Percentiles rank a stretch among this genome's conserved stretches.
Evolutionary conservation across 2,329 filamentous ascomycete genomes (phyloP).

Genomic region (Aureobasidium subglaciale): DNA sequence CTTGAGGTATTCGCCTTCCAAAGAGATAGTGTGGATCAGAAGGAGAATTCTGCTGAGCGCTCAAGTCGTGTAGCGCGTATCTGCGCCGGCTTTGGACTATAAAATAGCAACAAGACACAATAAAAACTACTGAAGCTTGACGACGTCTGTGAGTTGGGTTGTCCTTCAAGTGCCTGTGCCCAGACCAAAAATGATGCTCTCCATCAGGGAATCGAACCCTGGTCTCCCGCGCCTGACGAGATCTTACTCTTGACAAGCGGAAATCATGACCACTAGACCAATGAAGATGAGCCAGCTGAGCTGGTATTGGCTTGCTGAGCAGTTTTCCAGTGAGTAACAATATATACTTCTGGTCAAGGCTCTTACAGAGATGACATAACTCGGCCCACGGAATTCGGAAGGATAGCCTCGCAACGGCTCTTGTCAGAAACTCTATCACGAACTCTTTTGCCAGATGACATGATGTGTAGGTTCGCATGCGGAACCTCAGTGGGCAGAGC

Average conservation of each 20-base stretch:
- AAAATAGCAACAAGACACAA: too few species aligned
- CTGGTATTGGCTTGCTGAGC: not conserved
- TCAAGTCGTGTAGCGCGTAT: too few species aligned
- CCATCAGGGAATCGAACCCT: conserved; percentile 4
- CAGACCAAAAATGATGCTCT: not conserved
- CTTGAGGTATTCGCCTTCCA: too few species aligned
- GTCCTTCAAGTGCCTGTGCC: not conserved
- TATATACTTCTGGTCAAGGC: not conserved
- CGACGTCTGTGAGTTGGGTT: not conserved
- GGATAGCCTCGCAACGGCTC: not conserved
- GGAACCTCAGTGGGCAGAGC: not conserved
- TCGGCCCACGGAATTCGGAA: not conserved
- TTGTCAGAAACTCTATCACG: not conserved
- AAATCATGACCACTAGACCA: conserved; percentile 14
- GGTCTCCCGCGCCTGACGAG: conserved; percentile 23
- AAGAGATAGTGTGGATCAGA: too few species aligned
- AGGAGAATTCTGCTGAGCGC: too few species aligned
- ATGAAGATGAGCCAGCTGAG: conserved; percentile 7
- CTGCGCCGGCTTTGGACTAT: too few species aligned
- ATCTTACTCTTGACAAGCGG: conserved; percentile 5
- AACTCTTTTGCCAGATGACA: too few species aligned
- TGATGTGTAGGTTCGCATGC: not conserved
- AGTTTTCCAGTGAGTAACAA: too few species aligned
- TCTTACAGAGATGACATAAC: not conserved
- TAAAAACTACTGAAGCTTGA: too few species aligned